Conservation (phyloP, 2,329 filamentous ascomycete species). For the Hirsutella minnesotensis region DNA sequence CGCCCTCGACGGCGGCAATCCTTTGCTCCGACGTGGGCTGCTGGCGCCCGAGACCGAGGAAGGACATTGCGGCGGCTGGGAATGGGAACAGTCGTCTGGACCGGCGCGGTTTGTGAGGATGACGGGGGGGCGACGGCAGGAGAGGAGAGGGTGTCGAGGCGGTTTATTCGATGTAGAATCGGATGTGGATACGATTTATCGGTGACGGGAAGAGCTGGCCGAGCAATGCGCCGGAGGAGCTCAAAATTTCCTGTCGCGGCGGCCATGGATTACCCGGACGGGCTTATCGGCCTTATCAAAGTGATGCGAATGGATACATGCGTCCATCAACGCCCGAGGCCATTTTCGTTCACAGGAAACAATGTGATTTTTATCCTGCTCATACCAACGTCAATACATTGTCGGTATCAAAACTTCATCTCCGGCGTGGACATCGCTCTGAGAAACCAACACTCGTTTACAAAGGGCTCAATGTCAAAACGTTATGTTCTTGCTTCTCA, state of each 20-base stretch:
- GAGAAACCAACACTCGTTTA: too few relatives aligned
- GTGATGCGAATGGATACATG: background rate
- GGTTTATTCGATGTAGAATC: too few relatives aligned
- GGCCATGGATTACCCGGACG: background rate
- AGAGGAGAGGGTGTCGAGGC: background rate
- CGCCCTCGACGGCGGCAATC: conserved; percentile 89
- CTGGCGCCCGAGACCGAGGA: conserved; percentile 44
- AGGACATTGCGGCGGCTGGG: conserved; percentile 7
- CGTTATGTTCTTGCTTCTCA: conserved; percentile 52
- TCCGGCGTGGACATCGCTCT: too few relatives aligned
- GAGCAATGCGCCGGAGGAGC: background rate
- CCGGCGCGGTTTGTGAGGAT: too few relatives aligned
- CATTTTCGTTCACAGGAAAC: too few relatives aligned
- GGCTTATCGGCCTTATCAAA: background rate
- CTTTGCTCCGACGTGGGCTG: conserved; percentile 94
- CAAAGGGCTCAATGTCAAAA: conserved; percentile 20
- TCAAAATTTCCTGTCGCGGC: background rate
- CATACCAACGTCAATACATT: too few relatives aligned
- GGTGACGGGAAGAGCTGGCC: background rate
- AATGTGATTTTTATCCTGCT: too few relatives aligned
- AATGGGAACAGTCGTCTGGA: too few relatives aligned
- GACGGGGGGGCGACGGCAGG: background rate
- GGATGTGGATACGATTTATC: too few relatives aligned
- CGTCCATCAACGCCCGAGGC: too few relatives aligned
- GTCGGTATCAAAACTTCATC: too few relatives aligned